These are phyloP conservation scores for Atkinsonella hypoxylon DNA, from an alignment of 2,329 filamentous ascomycete genomes.

Conservation along the genomic window DNA sequence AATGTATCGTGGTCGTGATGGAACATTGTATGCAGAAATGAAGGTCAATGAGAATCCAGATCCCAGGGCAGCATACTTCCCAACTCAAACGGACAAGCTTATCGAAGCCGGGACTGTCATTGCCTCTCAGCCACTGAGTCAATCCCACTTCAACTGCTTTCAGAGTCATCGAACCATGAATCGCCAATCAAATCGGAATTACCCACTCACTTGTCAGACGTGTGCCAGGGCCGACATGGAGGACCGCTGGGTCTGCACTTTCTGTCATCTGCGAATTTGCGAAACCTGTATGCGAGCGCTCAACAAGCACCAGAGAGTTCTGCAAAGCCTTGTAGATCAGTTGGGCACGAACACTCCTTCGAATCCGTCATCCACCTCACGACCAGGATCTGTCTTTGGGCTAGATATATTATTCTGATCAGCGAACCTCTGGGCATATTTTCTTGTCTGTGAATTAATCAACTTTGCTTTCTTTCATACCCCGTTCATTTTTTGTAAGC, in stretches of 20 bases:
- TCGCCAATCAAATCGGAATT: constrained; percentile 33
- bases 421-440: background rate
- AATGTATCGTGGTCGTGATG: constrained; percentile 25
- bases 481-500: background rate
- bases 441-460: background rate
- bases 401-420: background rate
- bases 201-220: constrained; percentile 41
- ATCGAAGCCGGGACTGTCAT: constrained; percentile 25
- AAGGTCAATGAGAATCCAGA: constrained; percentile 22
- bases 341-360: constrained; percentile 9
- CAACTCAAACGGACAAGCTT: constrained; percentile 17
- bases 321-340: constrained; percentile 28
- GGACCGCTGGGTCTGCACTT: constrained; percentile 34
- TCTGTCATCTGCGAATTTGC: constrained; percentile 42
- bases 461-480: background rate
- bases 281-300: constrained; percentile 32
- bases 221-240: constrained; percentile 34
- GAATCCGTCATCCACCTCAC: constrained; percentile 10
- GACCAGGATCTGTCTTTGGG: constrained; percentile 12
- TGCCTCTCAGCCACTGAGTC: constrained; percentile 29
- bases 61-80: constrained; percentile 26
- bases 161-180: constrained; percentile 36
- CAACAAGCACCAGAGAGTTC: constrained; percentile 28
- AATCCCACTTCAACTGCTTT: constrained; percentile 34
- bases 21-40: constrained; percentile 31